These are phyloP conservation scores for Chamaecyparis obtusa DNA, from an alignment of 75 land plant genomes.

Conservation along the genomic window DNA sequence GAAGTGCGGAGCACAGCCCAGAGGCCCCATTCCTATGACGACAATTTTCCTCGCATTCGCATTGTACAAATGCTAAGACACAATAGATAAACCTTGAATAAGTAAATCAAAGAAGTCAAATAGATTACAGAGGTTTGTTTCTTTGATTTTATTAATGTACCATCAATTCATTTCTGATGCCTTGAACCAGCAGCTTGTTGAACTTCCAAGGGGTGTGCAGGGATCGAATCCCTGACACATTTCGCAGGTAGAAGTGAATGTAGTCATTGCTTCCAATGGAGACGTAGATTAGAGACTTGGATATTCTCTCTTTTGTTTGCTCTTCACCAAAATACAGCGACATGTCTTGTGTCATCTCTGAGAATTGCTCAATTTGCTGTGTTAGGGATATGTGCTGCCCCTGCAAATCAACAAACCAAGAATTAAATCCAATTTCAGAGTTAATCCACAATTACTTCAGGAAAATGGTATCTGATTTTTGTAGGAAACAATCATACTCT, in stretches of 20 bases:
- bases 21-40: slow-evolving; percentile 62
- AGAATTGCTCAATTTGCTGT: slow-evolving; percentile 65
- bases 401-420: slow-evolving; percentile 26
- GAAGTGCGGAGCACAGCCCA: slow-evolving; percentile 78
- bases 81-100: not conserved
- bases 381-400: slow-evolving; percentile 66
- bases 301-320: slow-evolving; percentile 29
- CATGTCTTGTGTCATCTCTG: slow-evolving; percentile 48
- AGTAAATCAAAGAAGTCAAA: not conserved
- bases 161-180: slow-evolving; percentile 42
- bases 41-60: slow-evolving; percentile 53
- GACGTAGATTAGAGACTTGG: slow-evolving; percentile 57
- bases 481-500: not conserved
- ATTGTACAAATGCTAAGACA: slow-evolving; percentile 56
- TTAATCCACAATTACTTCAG: not conserved
- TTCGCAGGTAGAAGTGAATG: slow-evolving; percentile 73
- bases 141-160: slow-evolving; percentile 7
- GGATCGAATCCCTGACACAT: slow-evolving; percentile 45
- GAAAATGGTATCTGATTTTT: not conserved
- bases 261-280: slow-evolving; percentile 82
- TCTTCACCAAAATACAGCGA: slow-evolving; percentile 40
- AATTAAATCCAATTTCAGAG: not conserved
- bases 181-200: slow-evolving; percentile 38
- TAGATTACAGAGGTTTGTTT: not conserved
- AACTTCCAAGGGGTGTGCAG: slow-evolving; percentile 51